Base-by-base conservation (phyloP, 805 yeast genomes). In the Kazachstania africana region DNA sequence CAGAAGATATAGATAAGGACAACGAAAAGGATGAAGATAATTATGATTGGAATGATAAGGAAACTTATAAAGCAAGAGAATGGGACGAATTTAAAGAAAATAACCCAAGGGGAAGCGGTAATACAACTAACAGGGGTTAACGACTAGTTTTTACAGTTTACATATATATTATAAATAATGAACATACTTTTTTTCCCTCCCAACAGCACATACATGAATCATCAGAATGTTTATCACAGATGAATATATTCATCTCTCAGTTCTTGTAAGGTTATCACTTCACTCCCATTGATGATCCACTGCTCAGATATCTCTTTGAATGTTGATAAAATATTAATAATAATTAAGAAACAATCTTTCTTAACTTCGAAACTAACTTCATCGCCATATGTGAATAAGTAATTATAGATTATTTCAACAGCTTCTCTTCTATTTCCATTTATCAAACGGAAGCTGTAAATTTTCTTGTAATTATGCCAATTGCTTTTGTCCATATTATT, bases 41-140 rank as follows among this genome's bases (percentile, higher is more conserved):
- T 38, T 61, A 65, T 16, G 76, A 68, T 15, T 64, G 58, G 40
- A 66, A 61, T n/a, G 83, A 79, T 42, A 46, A 47, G 20, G 78
- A 75, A 40, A 85, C 94, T 4, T 70, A 78, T 44, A 75, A 80
- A 48, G 73, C 78, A 34, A 66, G 98, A 35, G 68, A 71, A 26
- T 91, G 97, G 97, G 98, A 91, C 57, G 93, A 81, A 38, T 91
- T 88, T 65, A 75, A 75, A 28, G 98, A 91, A 39, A 72, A 72
- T 3, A 75, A 84, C 50, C 79, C 85, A 0, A 75, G 72, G 46
- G 98, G 98, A 6, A 75, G 87, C 35, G 98, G 98, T 8, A 88
- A 88, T 50, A 84, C 87, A 28, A 72, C 68, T 53, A 72, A 78
- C 44, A 57, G 72, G 34, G 88, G 88, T 24, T 39, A 27, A 28